These are phyloP conservation scores for Amanita phalloides DNA, from an alignment of 768 basidiomycete species.

Conservation along the genomic window DNA sequence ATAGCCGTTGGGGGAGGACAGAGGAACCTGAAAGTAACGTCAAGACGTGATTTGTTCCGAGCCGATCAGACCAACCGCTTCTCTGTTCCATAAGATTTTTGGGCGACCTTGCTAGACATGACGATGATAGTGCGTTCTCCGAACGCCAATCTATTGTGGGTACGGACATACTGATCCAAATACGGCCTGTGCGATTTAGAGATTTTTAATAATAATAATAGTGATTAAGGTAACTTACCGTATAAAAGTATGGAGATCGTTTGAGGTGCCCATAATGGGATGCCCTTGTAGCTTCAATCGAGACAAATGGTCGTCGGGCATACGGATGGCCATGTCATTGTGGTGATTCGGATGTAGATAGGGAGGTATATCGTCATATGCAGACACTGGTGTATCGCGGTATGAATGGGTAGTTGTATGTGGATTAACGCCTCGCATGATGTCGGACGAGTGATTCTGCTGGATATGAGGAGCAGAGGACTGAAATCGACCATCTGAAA, in stretches of 20 bases:
- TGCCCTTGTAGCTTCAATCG: conserved; percentile 54
- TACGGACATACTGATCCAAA: conserved; percentile 76
- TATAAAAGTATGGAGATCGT: conserved; percentile 73
- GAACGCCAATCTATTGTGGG: conserved; percentile 77
- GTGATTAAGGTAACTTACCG: conserved; percentile 32
- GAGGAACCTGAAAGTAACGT: conserved; percentile 44
- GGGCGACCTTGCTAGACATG: conserved; percentile 96
- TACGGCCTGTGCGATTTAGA: conserved; percentile 43
- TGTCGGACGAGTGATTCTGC: conserved; percentile 37
- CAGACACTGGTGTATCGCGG: conserved; percentile 38
- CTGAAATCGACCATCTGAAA: conserved; percentile 46
- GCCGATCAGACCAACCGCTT: conserved; percentile 52
- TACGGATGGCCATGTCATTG: conserved; percentile 47
- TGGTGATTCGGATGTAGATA: conserved; percentile 44
- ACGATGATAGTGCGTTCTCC: conserved; percentile 93
- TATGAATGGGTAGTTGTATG: conserved; percentile 53
- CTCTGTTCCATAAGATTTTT: conserved; percentile 95
- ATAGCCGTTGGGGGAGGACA: conserved; percentile 92
- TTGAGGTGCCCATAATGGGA: conserved; percentile 48
- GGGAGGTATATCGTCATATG: conserved; percentile 49
- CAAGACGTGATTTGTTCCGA: background rate
- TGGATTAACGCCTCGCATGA: conserved; percentile 60
- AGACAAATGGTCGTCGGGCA: conserved; percentile 54
- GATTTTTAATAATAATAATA: conserved; percentile 8
- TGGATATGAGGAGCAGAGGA: conserved; percentile 36